A percentile compares a stretch with the other conserved stretches of the same genome.
Evolutionary conservation across 2,329 filamentous ascomycete species (phyloP).

Genomic region (Sclerotinia spermophila): DNA sequence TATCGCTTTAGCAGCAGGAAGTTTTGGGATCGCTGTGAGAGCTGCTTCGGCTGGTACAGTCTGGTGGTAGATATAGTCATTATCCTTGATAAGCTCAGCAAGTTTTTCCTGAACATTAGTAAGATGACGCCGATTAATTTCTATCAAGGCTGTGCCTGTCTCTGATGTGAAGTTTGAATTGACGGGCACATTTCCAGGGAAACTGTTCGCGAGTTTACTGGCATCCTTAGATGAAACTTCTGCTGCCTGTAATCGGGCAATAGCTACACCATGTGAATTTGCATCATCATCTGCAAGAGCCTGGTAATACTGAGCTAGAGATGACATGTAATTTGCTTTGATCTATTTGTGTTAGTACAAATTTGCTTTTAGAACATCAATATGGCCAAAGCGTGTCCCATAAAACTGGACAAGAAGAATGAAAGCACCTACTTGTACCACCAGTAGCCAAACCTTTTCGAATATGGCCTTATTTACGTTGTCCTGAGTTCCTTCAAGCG

Average conservation of each 20-base stretch:
- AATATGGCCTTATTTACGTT: slow-evolving; percentile 89
- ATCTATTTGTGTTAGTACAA: slow-evolving; percentile 42
- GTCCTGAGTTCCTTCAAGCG: slow-evolving; percentile 84
- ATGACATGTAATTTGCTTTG: slow-evolving; percentile 79
- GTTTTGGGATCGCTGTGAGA: slow-evolving; percentile 76
- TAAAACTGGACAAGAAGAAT: not conserved
- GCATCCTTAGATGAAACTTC: slow-evolving; percentile 78
- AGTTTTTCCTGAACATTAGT: slow-evolving; percentile 79
- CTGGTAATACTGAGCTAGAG: slow-evolving; percentile 90
- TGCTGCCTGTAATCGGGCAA: slow-evolving; percentile 77
- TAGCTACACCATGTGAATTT: slow-evolving; percentile 79
- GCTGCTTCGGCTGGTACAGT: slow-evolving; percentile 81
- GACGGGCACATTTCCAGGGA: slow-evolving; percentile 74
- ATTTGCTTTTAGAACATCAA: not conserved
- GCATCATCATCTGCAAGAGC: slow-evolving; percentile 86
- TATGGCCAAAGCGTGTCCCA: not conserved
- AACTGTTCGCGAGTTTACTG: slow-evolving; percentile 68
- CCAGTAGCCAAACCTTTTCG: slow-evolving; percentile 85
- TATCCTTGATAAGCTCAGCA: slow-evolving; percentile 76
- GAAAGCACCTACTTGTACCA: slow-evolving; percentile 62
- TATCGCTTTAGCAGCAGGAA: slow-evolving; percentile 94
- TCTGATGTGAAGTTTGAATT: slow-evolving; percentile 83
- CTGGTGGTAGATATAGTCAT: slow-evolving; percentile 98
- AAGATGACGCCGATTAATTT: slow-evolving; percentile 79
- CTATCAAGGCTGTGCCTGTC: slow-evolving; percentile 67